Base-by-base conservation (phyloP, 2,329 filamentous ascomycete species). In the Xylariaceae sp. region DNA sequence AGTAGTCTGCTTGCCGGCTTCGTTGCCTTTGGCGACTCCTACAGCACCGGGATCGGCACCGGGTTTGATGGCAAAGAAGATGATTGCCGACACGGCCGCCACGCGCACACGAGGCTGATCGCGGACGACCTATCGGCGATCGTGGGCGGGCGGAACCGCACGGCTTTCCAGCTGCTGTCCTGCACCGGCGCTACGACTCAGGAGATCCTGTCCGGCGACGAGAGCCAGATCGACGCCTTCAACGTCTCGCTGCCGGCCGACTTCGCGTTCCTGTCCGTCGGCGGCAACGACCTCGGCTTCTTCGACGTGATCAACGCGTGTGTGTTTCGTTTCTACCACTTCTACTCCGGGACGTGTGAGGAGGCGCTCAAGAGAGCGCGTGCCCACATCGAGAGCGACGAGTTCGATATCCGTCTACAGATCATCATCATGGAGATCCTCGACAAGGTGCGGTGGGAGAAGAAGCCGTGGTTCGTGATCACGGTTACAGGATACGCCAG, bases 281-380 rank as follows among this genome's bases (percentile, higher is more conserved):
- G 77, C 45, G 77, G 78, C 16, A 80, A 80, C 65, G 78, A 80
- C 60, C 71, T 80, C 7, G 78, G 77, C 59, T 80, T 80, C 69
- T 80, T 79, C 59, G 74, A 76, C 40, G 75, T 80, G 19, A 77
- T 80, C 66, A 80, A 80, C 61, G 77, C 77, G 20, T 80, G 79
- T 62, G 74, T 81, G 16, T 80, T 80, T 59, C 73, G 77, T 29
- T 80, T 80, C 64, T 80, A 80, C 63, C 75, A 74, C 61, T 76
- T 77, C 65, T 78, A 77, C 67, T 77, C 75, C 16, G 77, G 76
- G 4, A 77, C 77, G 1, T 81, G 77, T 65, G 73, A 74, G 49
- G 56, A 71, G 2, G 76, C 77, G 1, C 70, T 79, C 1, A 64
- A 60, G 7, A 68, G 67, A 6, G 69, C 75, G 0, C 71, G 73